Evolutionary conservation across 345 rosid species (phyloP).

Genomic region (Isatis tinctoria): DNA sequence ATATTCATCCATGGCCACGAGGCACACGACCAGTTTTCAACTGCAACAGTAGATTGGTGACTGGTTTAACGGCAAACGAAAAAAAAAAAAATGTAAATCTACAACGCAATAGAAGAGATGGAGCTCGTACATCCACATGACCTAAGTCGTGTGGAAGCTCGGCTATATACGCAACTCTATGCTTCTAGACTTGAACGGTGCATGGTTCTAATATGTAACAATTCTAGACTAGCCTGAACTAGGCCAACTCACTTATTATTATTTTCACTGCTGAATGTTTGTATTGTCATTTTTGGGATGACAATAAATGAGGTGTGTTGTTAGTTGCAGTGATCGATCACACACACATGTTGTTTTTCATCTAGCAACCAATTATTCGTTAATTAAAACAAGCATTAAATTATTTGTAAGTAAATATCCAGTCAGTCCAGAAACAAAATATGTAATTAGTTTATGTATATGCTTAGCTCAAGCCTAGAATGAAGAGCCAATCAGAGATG

Average conservation of each 20-base stretch:
- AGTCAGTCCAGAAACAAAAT: too few relatives aligned
- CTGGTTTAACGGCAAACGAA: neutral
- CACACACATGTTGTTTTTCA: too few relatives aligned
- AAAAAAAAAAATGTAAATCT: neutral
- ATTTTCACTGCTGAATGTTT: neutral
- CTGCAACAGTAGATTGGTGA: neutral
- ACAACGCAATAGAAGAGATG: neutral
- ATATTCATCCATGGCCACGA: neutral
- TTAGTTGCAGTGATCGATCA: neutral
- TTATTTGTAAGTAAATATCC: too few relatives aligned
- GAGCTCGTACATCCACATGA: conserved; percentile 6
- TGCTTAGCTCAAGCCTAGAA: neutral
- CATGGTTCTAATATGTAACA: conserved; percentile 1
- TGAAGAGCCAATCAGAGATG: neutral
- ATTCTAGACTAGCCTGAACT: conserved; percentile 4
- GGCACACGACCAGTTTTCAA: neutral
- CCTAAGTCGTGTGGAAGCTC: conserved; percentile 3
- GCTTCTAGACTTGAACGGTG: conserved; percentile 19
- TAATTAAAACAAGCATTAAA: too few relatives aligned
- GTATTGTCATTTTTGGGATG: neutral
- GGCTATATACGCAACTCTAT: conserved; percentile 7
- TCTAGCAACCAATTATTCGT: too few relatives aligned
- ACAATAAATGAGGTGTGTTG: conserved; percentile 13
- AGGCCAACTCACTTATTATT: conserved; percentile 9
- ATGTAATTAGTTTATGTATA: neutral